Conservation (phyloP, 257 asterid species). For the Solanum clarkiae region DNA sequence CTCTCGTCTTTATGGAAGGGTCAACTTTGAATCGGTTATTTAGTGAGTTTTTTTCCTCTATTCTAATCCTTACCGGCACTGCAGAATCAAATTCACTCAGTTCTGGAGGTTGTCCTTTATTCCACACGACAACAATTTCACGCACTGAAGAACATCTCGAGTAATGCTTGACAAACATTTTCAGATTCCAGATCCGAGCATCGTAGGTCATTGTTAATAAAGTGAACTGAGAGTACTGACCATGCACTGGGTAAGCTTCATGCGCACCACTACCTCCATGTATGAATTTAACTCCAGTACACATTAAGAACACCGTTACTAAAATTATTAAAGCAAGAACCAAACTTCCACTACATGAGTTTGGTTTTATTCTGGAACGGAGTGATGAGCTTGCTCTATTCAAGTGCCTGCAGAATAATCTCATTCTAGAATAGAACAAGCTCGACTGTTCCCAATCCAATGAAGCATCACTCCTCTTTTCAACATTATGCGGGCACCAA, state of each 20-base stretch:
- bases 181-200: constrained; percentile 91
- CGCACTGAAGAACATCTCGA: constrained; percentile 89
- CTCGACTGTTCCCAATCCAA: constrained; percentile 44
- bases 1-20: constrained; percentile 58
- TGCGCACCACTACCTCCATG: constrained; percentile 84
- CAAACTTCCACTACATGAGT: constrained; percentile 29
- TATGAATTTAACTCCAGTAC: constrained; percentile 45
- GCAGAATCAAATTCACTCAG: constrained; percentile 59
- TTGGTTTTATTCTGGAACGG: constrained; percentile 52
- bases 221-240: constrained; percentile 79
- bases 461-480: constrained; percentile 67
- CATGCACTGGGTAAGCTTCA: constrained; percentile 59
- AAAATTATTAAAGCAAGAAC: constrained; percentile 27
- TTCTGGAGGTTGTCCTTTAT: constrained; percentile 72
- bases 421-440: constrained; percentile 37
- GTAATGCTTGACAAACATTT: constrained; percentile 74
- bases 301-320: constrained; percentile 24
- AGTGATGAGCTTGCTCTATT: constrained; percentile 42
- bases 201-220: constrained; percentile 83
- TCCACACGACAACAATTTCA: constrained; percentile 93
- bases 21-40: constrained; percentile 78
- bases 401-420: constrained; percentile 61
- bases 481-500: constrained; percentile 73
- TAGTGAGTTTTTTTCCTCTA: constrained; percentile 61
- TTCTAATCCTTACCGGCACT: constrained; percentile 76